Evolutionary conservation across 2,329 filamentous ascomycete species (phyloP), one percentile per base, ranked within the genome.

Genomic region (Ascochyta lentis): DNA sequence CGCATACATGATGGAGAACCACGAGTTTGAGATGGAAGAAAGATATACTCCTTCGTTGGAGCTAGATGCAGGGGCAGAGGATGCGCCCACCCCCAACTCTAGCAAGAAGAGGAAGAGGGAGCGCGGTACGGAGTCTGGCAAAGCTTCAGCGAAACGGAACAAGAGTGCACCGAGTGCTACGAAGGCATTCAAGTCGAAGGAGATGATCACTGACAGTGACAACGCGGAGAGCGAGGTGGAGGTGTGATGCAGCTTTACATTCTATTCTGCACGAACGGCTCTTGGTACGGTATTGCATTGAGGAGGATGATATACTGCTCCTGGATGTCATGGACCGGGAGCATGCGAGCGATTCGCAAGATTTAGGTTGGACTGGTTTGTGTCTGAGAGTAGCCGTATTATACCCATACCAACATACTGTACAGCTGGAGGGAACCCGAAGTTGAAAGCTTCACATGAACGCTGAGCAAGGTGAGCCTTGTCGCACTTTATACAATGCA

Each of bases 1-100:
- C 27, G 55, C 58, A 1, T 71, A 65, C 39, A 48, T 68, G 2
- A 47, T 35, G 19, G 16, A 49, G 8, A 46, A 63, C 6, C 49
- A 65, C 43, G 40, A 34, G 0, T 27, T 43, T 1, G 51, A 68
- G 35, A 39, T 60, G 3, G 49, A 58, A 4, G 59, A 69, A 26
- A 56, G 62, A 23, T 64, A 66, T 29, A 46, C 53, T 3, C 52
- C 59, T 24, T 43, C 24, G 22, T 9, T 31, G 8, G 34, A 50
- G 6, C 3, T 12, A 26, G 37, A 44, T 7, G 29, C 2, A 6
- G 41, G 29, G 10, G 48, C 12, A 6, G 34, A 39, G 3, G 34
- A 33, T 8, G 39, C 3, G 22, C 7, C 31, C 3, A 13, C 43
- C 2, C 33, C 38, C 12, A 46, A 54, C 7, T 39, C 48, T 2